These are phyloP conservation scores for Fraxinus cuspidata DNA, from an alignment of 257 asterid genomes.

Conservation along the genomic window DNA sequence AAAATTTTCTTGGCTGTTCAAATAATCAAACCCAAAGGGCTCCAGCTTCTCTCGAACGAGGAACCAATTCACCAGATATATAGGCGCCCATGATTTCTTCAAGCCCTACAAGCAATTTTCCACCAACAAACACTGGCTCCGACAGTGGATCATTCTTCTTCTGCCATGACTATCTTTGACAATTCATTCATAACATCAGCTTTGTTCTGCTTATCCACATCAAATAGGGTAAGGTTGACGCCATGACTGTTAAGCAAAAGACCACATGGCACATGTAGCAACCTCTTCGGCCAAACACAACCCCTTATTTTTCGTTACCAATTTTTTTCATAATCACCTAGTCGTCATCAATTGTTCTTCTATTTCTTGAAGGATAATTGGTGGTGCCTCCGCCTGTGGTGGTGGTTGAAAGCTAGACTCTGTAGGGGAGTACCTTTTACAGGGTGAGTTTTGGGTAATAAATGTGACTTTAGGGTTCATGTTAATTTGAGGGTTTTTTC, in stretches of 20 bases:
- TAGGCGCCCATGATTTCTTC: slow-evolving; percentile 42
- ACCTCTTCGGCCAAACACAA: slow-evolving; percentile 58
- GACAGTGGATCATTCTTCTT: not conserved
- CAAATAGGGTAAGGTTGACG: slow-evolving; percentile 54
- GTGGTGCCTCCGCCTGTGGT: not conserved
- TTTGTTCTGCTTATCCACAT: slow-evolving; percentile 55
- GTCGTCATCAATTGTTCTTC: not conserved
- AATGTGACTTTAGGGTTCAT: not conserved
- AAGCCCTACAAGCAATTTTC: slow-evolving; percentile 42
- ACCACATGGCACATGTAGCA: slow-evolving; percentile 89
- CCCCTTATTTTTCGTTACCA: slow-evolving; percentile 66
- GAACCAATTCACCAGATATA: slow-evolving; percentile 9
- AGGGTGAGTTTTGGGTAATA: slow-evolving; percentile 29
- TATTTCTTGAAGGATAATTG: not conserved
- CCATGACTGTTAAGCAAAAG: slow-evolving; percentile 68
- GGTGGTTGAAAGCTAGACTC: slow-evolving; percentile 31
- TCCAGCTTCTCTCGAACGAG: slow-evolving; percentile 34
- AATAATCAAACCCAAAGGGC: slow-evolving; percentile 39
- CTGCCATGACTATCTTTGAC: not conserved
- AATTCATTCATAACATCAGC: slow-evolving; percentile 18
- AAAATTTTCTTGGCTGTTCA: no score
- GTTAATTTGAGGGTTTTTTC: no score
- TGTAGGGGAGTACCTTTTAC: slow-evolving; percentile 48
- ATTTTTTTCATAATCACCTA: not conserved
- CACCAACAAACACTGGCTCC: slow-evolving; percentile 34